phyloP scores from a whole-genome alignment of 176 grass and related monocot genomes.

The Aegilops bicornis region DNA sequence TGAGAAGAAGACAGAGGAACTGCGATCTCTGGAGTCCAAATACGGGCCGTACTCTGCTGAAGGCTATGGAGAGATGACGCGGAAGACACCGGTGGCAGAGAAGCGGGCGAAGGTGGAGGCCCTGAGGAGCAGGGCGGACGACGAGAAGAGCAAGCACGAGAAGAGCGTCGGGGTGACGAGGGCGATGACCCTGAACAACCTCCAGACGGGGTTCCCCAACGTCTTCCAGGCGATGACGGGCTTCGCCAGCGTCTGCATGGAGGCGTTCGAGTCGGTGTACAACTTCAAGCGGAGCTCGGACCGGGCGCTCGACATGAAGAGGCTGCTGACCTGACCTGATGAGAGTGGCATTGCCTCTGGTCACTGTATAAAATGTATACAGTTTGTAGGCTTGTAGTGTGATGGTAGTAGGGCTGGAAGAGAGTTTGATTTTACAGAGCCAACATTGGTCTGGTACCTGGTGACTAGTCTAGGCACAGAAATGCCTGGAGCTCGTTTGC shows the following conservation, averaged over 20 bases:
- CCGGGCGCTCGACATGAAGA: conserved; percentile 60
- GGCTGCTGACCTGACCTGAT: conserved; percentile 44
- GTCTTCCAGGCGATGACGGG: conserved; percentile 97
- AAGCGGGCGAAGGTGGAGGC: conserved; percentile 76
- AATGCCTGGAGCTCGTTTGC: conserved; percentile 36
- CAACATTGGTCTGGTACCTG: conserved; percentile 15
- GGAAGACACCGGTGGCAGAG: conserved; percentile 46
- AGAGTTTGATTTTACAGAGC: conserved; percentile 6
- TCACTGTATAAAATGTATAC: conserved; percentile 60
- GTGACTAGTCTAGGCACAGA: conserved; percentile 24
- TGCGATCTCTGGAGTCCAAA: conserved; percentile 68
- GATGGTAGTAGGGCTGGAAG: conserved; percentile 10
- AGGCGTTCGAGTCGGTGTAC: conserved; percentile 80
- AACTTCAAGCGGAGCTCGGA: conserved; percentile 67
- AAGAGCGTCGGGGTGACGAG: conserved; percentile 88
- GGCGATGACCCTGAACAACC: conserved; percentile 94
- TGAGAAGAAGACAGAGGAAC: conserved; percentile 80
- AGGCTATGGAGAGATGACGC: conserved; percentile 36
- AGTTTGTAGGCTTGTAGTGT: conserved; percentile 33
- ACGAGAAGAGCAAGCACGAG: conserved; percentile 96
- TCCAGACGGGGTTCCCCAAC: conserved; percentile 91
- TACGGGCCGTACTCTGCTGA: conserved; percentile 40
- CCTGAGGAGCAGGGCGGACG: conserved; percentile 65
- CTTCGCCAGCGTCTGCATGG: conserved; percentile 85
- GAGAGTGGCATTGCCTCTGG: conserved; percentile 23